Evolutionary conservation across 2,329 filamentous ascomycete species (phyloP).

Genomic region (Neonectria coccinea): DNA sequence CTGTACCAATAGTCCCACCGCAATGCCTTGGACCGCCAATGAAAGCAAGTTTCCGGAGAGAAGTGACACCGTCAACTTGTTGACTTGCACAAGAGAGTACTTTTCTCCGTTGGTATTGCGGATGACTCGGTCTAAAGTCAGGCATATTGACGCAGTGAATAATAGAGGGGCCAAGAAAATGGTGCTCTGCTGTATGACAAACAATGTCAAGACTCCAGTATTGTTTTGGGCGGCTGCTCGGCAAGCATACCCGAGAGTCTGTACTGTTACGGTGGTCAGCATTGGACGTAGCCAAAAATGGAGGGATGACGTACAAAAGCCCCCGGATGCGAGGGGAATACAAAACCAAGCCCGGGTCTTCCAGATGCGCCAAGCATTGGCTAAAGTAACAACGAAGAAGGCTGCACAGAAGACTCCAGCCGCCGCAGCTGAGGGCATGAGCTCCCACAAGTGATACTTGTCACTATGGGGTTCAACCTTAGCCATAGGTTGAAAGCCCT

Average conservation of each 20-base stretch:
- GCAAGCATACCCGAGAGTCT: not conserved
- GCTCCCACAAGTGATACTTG: not conserved
- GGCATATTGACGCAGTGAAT: not conserved
- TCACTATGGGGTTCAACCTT: not conserved
- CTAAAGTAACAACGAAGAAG: not conserved
- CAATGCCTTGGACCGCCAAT: not conserved
- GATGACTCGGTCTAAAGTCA: not conserved
- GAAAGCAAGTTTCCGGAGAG: not conserved
- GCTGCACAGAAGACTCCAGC: not conserved
- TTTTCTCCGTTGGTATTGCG: not conserved
- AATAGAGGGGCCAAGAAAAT: not conserved
- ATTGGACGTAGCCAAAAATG: not conserved
- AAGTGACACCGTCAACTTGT: not conserved
- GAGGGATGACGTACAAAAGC: not conserved
- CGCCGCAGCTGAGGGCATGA: not conserved
- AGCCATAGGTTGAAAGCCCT: not conserved
- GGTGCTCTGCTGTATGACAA: not conserved
- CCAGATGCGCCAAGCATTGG: not conserved
- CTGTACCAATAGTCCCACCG: not conserved
- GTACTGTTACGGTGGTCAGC: not conserved
- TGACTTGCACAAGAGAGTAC: not conserved
- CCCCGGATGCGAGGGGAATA: not conserved
- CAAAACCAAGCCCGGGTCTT: conserved; percentile 1
- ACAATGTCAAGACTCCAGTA: not conserved
- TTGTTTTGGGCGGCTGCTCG: not conserved